phyloP scores from a whole-genome alignment of 1,284 basidiomycete genomes.

The Pseudozyma flocculosa region DNA sequence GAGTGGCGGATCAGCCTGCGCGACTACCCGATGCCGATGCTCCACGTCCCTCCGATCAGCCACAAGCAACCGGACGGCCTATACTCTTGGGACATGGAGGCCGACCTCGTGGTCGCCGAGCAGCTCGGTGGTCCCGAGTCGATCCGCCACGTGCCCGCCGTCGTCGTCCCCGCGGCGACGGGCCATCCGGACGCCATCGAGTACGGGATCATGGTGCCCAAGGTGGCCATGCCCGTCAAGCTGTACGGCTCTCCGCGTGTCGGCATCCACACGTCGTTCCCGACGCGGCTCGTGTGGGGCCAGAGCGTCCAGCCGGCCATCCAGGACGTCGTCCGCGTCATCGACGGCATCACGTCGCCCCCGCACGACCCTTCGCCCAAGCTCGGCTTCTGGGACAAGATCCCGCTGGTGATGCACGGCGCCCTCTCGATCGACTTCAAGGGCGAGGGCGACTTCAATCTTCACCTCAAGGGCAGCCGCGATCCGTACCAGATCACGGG shows the following conservation, averaged over 20 bases:
- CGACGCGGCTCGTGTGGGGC: slow-evolving; percentile 84
- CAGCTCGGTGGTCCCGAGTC: slow-evolving; percentile 73
- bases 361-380: slow-evolving; percentile 82
- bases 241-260: slow-evolving; percentile 74
- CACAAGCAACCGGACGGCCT: slow-evolving; percentile 10
- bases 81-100: slow-evolving; percentile 68
- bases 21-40: slow-evolving; percentile 67
- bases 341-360: slow-evolving; percentile 79
- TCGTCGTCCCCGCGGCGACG: slow-evolving; percentile 49
- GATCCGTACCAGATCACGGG: slow-evolving; percentile 77
- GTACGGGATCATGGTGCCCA: slow-evolving; percentile 74
- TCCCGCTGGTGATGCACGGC: slow-evolving; percentile 72
- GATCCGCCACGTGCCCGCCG: slow-evolving; percentile 48
- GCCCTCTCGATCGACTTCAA: slow-evolving; percentile 71
- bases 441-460: slow-evolving; percentile 68
- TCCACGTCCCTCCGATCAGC: slow-evolving; percentile 59
- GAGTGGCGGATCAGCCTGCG: slow-evolving; percentile 71
- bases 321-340: slow-evolving; percentile 79
- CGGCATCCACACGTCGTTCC: slow-evolving; percentile 67
- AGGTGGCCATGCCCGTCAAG: slow-evolving; percentile 93
- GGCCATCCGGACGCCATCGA: slow-evolving; percentile 63
- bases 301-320: slow-evolving; percentile 83
- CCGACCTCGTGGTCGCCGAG: slow-evolving; percentile 84
- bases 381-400: slow-evolving; percentile 93
- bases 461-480: slow-evolving; percentile 70